phyloP scores from a whole-genome alignment of 2,329 filamentous ascomycete genomes.

The Lojkania enalia region DNA sequence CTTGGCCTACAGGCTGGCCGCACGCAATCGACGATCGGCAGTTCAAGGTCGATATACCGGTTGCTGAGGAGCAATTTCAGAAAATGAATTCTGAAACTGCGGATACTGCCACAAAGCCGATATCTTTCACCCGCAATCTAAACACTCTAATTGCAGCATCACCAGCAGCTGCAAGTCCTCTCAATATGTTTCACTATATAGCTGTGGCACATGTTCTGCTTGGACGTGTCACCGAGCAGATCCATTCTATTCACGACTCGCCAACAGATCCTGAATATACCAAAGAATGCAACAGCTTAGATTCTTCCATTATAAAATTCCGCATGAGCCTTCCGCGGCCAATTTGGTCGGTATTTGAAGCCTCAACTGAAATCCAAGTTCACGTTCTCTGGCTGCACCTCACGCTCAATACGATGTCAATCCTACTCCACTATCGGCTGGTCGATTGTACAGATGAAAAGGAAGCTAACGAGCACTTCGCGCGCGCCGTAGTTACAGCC shows the following conservation, averaged over 20 bases:
- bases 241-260: slow-evolving; percentile 31
- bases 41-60: slow-evolving; percentile 37
- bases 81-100: slow-evolving; percentile 13
- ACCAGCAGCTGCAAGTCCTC: slow-evolving; percentile 9
- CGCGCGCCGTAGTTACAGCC: slow-evolving; percentile 27
- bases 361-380: slow-evolving; percentile 17
- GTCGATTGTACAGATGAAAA: not conserved
- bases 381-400: slow-evolving; percentile 33
- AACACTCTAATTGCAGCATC: slow-evolving; percentile 21
- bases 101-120: slow-evolving; percentile 5
- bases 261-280: slow-evolving; percentile 27
- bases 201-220: slow-evolving; percentile 32
- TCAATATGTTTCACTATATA: slow-evolving; percentile 30
- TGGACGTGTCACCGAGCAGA: slow-evolving; percentile 29
- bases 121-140: slow-evolving; percentile 29
- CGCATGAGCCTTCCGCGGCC: slow-evolving; percentile 30
- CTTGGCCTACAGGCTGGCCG: slow-evolving; percentile 35
- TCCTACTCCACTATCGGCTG: slow-evolving; percentile 31
- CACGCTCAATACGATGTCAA: slow-evolving; percentile 25
- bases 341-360: slow-evolving; percentile 26
- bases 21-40: slow-evolving; percentile 33
- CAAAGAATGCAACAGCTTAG: slow-evolving; percentile 28
- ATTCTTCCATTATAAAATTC: slow-evolving; percentile 28
- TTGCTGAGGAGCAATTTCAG: slow-evolving; percentile 29
- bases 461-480: slow-evolving; percentile 14